Conservation (phyloP, 1,284 basidiomycete species). For the Ceratobasidium sp. region DNA sequence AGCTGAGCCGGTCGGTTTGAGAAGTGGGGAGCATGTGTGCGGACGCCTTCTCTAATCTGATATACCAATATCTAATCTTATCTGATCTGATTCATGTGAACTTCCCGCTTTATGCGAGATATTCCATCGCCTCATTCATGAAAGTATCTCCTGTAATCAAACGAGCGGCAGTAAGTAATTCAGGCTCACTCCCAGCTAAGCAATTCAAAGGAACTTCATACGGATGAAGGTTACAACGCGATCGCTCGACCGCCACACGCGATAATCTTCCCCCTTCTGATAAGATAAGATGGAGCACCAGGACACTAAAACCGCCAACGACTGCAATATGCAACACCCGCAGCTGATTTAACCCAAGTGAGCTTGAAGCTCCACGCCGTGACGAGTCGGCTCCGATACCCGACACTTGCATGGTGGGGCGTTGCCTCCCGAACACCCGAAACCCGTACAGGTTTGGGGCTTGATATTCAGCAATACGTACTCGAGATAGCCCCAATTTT, state of each 20-base stretch:
- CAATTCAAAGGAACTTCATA: too few species aligned
- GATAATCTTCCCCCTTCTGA: not conserved
- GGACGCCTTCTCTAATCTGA: slow-evolving; percentile 24
- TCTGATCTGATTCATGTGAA: not conserved
- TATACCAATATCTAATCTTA: slow-evolving; percentile 26
- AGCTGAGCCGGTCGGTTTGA: slow-evolving; percentile 9
- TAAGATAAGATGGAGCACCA: slow-evolving; percentile 24
- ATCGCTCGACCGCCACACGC: too few species aligned
- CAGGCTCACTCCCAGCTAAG: too few species aligned
- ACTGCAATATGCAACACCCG: not conserved
- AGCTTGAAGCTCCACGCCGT: not conserved
- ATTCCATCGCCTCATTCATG: too few species aligned
- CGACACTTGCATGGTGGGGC: not conserved
- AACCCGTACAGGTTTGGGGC: not conserved
- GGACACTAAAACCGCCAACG: not conserved
- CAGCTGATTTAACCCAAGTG: not conserved
- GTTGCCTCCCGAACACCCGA: not conserved
- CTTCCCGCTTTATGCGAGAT: too few species aligned
- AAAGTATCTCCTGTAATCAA: too few species aligned
- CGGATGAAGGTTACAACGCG: too few species aligned
- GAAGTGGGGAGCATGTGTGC: not conserved
- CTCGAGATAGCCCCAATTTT: too few species aligned
- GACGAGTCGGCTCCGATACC: slow-evolving; percentile 4
- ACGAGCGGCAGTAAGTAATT: too few species aligned
- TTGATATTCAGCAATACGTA: not conserved